A percentile compares a stretch with the other conserved stretches of the same genome.
Conservation (phyloP, 179 eudicot genomes). For the Beta lomatogona region DNA sequence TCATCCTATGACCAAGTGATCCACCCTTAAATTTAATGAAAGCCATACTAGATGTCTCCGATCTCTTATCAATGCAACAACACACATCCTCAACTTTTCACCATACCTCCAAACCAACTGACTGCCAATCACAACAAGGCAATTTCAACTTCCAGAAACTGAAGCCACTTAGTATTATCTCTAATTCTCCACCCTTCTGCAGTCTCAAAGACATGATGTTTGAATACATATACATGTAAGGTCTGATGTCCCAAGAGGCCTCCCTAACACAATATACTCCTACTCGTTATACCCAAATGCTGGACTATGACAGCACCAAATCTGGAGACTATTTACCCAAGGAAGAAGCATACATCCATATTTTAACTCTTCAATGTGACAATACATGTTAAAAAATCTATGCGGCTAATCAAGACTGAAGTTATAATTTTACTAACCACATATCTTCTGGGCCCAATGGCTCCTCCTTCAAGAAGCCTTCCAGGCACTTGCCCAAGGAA, state of each 20-base stretch:
- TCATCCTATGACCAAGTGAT: too few relatives aligned
- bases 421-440: conserved; percentile 54
- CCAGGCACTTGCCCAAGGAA: conserved; percentile 63
- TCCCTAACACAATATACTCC: not conserved
- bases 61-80: not conserved
- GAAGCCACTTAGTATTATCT: too few relatives aligned
- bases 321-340: not conserved
- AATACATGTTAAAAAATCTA: not conserved
- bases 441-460: conserved; percentile 69
- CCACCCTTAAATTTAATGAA: too few relatives aligned
- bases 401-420: not conserved
- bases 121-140: not conserved
- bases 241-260: not conserved
- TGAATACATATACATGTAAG: not conserved
- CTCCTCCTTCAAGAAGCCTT: conserved; percentile 72
- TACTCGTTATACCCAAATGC: not conserved
- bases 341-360: not conserved
- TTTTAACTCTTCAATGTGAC: not conserved
- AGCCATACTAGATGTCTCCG: not conserved
- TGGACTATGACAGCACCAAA: not conserved
- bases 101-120: not conserved
- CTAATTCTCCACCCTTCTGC: too few relatives aligned
- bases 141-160: too few relatives aligned
- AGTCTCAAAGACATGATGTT: not conserved
- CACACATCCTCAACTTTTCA: not conserved